Evolutionary conservation across 139 green algal genomes (phyloP).

Genomic region (Zygnema cylindricum): DNA sequence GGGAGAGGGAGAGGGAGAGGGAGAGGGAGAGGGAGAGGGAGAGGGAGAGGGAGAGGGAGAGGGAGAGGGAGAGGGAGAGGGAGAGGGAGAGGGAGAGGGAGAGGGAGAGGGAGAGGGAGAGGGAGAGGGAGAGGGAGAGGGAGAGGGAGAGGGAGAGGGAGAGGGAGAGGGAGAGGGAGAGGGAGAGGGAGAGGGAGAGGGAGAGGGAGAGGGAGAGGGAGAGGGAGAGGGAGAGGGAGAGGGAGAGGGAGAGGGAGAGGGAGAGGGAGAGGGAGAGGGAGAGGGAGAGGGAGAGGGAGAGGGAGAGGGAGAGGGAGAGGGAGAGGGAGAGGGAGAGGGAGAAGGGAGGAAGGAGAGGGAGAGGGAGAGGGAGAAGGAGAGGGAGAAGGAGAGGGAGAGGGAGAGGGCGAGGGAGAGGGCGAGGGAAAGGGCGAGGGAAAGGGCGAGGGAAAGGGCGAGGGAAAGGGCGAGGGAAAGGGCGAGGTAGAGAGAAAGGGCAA

Average conservation of each 20-base stretch:
- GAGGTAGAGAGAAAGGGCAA: background rate
- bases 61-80: background rate
- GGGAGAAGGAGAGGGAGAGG: background rate
- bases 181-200: background rate
- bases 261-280: background rate
- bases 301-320: conserved; percentile 19
- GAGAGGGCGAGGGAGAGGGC: too few species aligned
- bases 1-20: background rate
- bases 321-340: background rate
- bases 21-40: background rate
- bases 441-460: too few species aligned
- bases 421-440: too few species aligned
- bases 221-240: background rate
- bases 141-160: background rate
- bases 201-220: background rate
- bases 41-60: background rate
- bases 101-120: background rate
- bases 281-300: background rate
- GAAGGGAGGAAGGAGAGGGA: conserved; percentile 24
- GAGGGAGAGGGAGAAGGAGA: background rate
- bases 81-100: too few species aligned
- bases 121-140: background rate
- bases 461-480: too few species aligned
- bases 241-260: background rate
- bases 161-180: background rate